Base-by-base conservation (phyloP, 345 rosid genomes). In the Pistacia atlantica region DNA sequence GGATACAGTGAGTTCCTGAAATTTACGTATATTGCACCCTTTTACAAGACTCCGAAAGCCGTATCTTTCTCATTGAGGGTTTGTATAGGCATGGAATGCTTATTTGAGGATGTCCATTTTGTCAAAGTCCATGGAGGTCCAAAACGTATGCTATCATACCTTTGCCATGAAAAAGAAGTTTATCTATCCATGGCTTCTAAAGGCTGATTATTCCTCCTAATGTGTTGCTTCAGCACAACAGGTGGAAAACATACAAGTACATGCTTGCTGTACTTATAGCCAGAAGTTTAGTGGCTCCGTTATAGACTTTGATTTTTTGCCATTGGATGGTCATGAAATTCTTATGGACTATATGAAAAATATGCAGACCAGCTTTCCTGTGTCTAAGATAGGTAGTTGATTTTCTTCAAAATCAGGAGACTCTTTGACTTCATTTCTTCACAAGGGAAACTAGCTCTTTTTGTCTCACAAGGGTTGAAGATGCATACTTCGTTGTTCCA, bases 71-170 rank as follows among this genome's bases (percentile, higher is more conserved):
- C 82, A 0, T 49, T 87, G 82, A 83, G 74, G 65, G 86, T 87
- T 80, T 79, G 87, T 64, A 72, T 95, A 25, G 96, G 90, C 31
- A 84, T 95, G 77, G 98, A 93, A 79, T 89, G 91, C 77, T 33
- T 73, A 75, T 72, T 56, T 49, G 97, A 86, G 79, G 90, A 87
- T 71, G 59, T 66, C 56, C 52, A 72, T 77, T 51, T 28, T 17
- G 73, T 55, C 69, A 77, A 75, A 73, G 65, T 59, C 45, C 61
- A 22, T 38, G 86, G 90, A 57, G 96, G 96, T 65, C 97, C 97
- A 0, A 90, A 84, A 72, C 79, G 68, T 67, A 84, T 76, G 11
- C 67, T 93, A 67, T 73, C 80, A 8, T 81, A 88, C 81, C 82
- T 92, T 77, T 89, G 86, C 71, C 81, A 75, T 9, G 93, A 88